Base-by-base conservation (phyloP, 805 yeast species). In the Saccharomycopsis oosterbeekiorum region DNA sequence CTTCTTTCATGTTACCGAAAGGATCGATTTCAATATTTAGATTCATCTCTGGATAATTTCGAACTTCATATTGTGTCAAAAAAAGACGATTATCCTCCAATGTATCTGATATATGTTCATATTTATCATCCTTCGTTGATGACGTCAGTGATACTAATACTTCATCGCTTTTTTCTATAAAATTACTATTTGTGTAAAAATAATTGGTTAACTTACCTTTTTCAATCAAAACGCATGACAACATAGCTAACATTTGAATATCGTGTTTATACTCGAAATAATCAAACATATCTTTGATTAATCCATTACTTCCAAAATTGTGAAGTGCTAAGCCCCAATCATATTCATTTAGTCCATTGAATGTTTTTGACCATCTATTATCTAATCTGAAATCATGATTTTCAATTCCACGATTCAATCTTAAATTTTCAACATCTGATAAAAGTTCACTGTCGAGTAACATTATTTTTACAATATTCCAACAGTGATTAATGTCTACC, bases 181-280 rank as follows among this genome's bases (percentile, higher is more conserved):
- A 26, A n/a, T 56, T 40, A 11, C 34, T 56, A 10, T 26, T 39
- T 17, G 17, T 19, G 34, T 36, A 24, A 12, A 24, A 47, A 29
- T 47, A 39, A 26, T 29, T 24, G 6, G 55, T 37, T 6, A 58
- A 12, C 26, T 61, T 58, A 29, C 61, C 64, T 66, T 77, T 79
- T 67, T 77, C 88, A 67, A 75, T 78, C 61, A 88, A 72, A 4
- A 89, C 78, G 72, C 96, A 89, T 2, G 93, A 82, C 65, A 91
- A 72, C 90, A 89, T 88, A 0, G 96, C 97, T 26, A 92, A 74
- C 96, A 93, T 89, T 70, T 93, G 97, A 34, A 89, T 73, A 68
- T 93, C 86, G 1, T 85, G 83, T 51, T 76, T 68, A 40, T 68
- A 73, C 67, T 86, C 94, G 69, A 85, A 90, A 67, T 85, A 85